Evolutionary conservation across 345 rosid species (phyloP).

Genomic region (Isatis tinctoria): DNA sequence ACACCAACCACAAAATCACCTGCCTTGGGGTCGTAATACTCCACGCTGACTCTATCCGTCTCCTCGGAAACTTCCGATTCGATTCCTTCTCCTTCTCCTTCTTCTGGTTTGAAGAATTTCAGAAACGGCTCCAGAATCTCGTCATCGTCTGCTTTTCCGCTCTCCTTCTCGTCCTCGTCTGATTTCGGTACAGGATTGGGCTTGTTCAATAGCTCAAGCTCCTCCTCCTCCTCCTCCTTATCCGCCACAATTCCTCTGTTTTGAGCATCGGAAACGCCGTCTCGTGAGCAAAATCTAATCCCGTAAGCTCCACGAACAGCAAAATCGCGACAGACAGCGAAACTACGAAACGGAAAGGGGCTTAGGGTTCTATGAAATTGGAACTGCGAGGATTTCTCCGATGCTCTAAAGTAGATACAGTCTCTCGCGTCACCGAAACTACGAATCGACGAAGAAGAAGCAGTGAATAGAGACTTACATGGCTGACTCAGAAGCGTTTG

Average conservation of each 20-base stretch:
- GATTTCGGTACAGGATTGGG: constrained; percentile 44
- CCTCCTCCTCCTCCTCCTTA: constrained; percentile 40
- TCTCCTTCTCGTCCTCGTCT: constrained; percentile 30
- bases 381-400: constrained; percentile 15
- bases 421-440: constrained; percentile 1
- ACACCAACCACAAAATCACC: constrained; percentile 93
- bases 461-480: constrained; percentile 41
- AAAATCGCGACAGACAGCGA: constrained; percentile 8
- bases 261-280: constrained; percentile 32
- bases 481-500: constrained; percentile 42
- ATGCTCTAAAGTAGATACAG: background rate
- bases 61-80: constrained; percentile 23
- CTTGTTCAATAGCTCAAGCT: constrained; percentile 61
- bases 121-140: constrained; percentile 77
- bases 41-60: constrained; percentile 46
- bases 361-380: constrained; percentile 18
- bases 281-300: constrained; percentile 36
- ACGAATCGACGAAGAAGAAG: constrained; percentile 23
- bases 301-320: constrained; percentile 29
- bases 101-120: constrained; percentile 67
- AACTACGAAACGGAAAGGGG: constrained; percentile 22
- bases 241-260: constrained; percentile 24
- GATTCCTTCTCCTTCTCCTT: constrained; percentile 25
- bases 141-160: constrained; percentile 37
- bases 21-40: constrained; percentile 74